Evolutionary conservation across 352 stramenopile species (phyloP), one percentile per base, ranked within the genome.

Genomic region (Globisporangium perplexum): DNA sequence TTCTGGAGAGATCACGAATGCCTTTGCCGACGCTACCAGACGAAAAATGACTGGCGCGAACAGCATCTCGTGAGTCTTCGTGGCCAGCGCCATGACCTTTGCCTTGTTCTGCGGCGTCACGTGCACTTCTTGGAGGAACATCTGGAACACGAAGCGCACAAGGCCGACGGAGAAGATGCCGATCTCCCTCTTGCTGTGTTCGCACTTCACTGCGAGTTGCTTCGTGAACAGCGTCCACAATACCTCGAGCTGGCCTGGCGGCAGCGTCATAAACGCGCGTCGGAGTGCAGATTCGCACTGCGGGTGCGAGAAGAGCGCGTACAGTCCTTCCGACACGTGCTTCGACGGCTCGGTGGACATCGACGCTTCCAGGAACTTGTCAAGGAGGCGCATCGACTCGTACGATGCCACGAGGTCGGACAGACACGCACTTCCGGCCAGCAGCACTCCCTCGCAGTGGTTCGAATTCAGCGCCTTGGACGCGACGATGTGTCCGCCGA

Each of bases 381-480:
- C 79, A 17, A 95, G 46, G 15, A 91, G 67, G 64, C 85, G 82
- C 85, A 95, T 93, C 0, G 83, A 92, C 53, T 91, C 77, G 65
- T 90, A 92, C 6, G 85, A 84, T 22, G 62, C 69, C 52, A 95
- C 59, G 18, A 95, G 57, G 30, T 83, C 66, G 15, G 79, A 68
- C 41, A 92, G 57, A 11, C 73, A 66, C 7, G 55, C 60, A 42
- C 76, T 85, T 1, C 66, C 57, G 1, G 51, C 50, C 1, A n/a
- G 36, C 22, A 51, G 15, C 6, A 57, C 53, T 7, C 23, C 57
- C 12, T 24, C 24, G 18, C 47, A 35, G 17, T 26, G 20, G 20
- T 7, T 23, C 2, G 48, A 38, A 3, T 42, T 46, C 24, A 43
- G n/a, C 7, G 11, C 31, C 33, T 56, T 60, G 47, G 57, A 52